Percentiles rank a stretch among this genome's conserved stretches.
phyloP scores from a whole-genome alignment of 2,329 filamentous ascomycete species.

The Phyllosticta ampelicida region DNA sequence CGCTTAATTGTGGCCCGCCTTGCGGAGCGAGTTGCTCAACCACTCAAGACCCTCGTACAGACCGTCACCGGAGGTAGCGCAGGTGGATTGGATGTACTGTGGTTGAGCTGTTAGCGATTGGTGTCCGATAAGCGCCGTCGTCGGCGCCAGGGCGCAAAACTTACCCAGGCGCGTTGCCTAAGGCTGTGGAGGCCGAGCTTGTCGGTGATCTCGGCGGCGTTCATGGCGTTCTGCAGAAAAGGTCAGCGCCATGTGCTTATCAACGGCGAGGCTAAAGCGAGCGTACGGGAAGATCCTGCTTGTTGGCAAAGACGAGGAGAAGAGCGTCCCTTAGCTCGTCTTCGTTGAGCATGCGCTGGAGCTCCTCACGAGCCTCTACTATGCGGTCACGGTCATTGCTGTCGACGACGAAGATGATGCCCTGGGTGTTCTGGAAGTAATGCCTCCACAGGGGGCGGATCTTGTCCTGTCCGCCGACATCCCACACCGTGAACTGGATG shows the following conservation, averaged over 20 bases:
- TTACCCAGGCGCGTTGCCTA: constrained; percentile 97
- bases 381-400: constrained; percentile 85
- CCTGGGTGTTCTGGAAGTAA: constrained; percentile 94
- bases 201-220: constrained; percentile 98
- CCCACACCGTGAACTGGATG: constrained; percentile 99
- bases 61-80: constrained; percentile 97
- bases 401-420: constrained; percentile 97
- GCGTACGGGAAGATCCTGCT: constrained; percentile 88
- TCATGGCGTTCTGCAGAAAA: constrained; percentile 80
- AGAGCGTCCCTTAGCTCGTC: constrained; percentile 95
- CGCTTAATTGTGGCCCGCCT: constrained; percentile 17
- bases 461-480: constrained; percentile 98
- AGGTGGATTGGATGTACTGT: constrained; percentile 97
- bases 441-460: constrained; percentile 95
- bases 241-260: constrained; percentile 4
- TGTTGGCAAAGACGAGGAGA: constrained; percentile 94
- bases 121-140: not conserved
- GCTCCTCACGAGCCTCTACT: constrained; percentile 83
- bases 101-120: constrained; percentile 1
- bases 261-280: constrained; percentile 20
- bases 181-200: constrained; percentile 99
- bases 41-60: constrained; percentile 91
- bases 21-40: constrained; percentile 45
- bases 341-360: constrained; percentile 96
- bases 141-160: constrained; percentile 28